phyloP scores from a whole-genome alignment of 208 protist genomes.

The Crithidia brevicula region DNA sequence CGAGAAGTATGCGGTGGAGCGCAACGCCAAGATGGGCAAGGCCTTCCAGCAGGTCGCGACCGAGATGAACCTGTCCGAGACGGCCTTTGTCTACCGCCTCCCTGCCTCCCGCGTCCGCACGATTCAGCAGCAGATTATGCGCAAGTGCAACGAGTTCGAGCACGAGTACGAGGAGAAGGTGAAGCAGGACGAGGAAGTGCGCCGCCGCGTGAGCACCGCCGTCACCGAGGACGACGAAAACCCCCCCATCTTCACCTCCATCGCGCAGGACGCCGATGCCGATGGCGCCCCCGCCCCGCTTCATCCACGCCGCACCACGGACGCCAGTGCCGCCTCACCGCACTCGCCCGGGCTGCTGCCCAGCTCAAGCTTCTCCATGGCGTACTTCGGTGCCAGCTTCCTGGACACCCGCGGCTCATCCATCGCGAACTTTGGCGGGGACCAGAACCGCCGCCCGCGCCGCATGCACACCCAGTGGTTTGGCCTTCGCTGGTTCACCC shows the following conservation, averaged over 20 bases:
- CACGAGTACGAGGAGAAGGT: conserved; percentile 66
- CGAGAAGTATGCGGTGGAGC: conserved; percentile 54
- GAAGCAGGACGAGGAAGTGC: conserved; percentile 38
- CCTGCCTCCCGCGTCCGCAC: conserved; percentile 47
- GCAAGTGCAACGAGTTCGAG: conserved; percentile 62
- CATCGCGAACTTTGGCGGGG: conserved; percentile 20
- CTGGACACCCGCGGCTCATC: conserved; percentile 38
- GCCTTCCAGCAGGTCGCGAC: conserved; percentile 58
- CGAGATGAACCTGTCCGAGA: conserved; percentile 73
- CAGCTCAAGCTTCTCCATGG: conserved; percentile 55
- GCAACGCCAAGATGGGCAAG: conserved; percentile 46
- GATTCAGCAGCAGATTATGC: conserved; percentile 52
- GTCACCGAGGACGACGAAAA: conserved; percentile 37
- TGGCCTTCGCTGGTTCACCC: conserved; percentile 83
- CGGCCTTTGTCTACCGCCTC: conserved; percentile 73
- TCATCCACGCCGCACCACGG: conserved; percentile 7
- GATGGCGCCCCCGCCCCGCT: conserved; percentile 10
- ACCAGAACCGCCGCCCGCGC: conserved; percentile 39
- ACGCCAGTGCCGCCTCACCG: conserved; percentile 15
- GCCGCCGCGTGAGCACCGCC: conserved; percentile 22
- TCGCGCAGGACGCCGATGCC: neutral
- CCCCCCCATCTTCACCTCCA: neutral
- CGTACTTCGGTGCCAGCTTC: conserved; percentile 50
- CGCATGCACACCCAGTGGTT: conserved; percentile 74
- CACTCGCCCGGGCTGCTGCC: conserved; percentile 46